These are phyloP conservation scores for Volvariella volvacea DNA, from an alignment of 1,284 basidiomycete genomes.

Conservation along the genomic window DNA sequence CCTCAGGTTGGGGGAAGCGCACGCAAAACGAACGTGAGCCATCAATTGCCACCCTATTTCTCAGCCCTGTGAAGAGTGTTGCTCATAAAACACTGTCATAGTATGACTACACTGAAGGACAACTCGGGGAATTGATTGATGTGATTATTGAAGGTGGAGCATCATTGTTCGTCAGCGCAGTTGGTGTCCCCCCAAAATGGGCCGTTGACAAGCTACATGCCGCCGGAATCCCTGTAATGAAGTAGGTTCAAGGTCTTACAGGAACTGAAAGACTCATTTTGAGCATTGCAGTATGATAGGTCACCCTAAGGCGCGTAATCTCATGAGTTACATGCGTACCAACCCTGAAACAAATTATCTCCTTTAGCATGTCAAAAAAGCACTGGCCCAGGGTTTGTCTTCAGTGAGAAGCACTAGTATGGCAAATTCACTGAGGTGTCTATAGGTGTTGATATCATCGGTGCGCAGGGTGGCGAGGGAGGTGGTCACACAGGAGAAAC, in stretches of 20 bases:
- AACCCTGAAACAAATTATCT: constrained; percentile 1
- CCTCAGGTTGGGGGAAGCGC: constrained; percentile 76
- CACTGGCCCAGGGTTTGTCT: constrained; percentile 56
- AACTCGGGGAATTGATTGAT: constrained; percentile 68
- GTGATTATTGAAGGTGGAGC: constrained; percentile 76
- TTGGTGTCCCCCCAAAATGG: constrained; percentile 80
- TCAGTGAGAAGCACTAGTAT: too few species aligned
- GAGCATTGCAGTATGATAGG: constrained; percentile 67
- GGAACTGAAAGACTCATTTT: background rate
- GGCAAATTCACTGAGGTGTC: constrained; percentile 1
- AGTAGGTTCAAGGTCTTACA: constrained; percentile 39
- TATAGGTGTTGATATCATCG: constrained; percentile 79
- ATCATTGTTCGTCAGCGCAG: constrained; percentile 77
- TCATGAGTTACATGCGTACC: background rate
- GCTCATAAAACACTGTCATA: constrained; percentile 17
- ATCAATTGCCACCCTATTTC: background rate
- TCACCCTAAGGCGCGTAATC: constrained; percentile 66
- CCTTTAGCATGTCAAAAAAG: constrained; percentile 68
- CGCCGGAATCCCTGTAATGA: constrained; percentile 79
- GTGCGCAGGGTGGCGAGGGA: constrained; percentile 75
- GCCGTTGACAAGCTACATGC: constrained; percentile 78
- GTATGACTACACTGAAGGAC: constrained; percentile 75
- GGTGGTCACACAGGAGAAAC: constrained; percentile 77
- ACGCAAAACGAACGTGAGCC: constrained; percentile 67
- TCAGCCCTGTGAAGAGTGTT: background rate